A percentile compares a stretch with the other conserved stretches of the same genome.
phyloP scores from a whole-genome alignment of 305 asterid species.

The Fraxinus floribunda region DNA sequence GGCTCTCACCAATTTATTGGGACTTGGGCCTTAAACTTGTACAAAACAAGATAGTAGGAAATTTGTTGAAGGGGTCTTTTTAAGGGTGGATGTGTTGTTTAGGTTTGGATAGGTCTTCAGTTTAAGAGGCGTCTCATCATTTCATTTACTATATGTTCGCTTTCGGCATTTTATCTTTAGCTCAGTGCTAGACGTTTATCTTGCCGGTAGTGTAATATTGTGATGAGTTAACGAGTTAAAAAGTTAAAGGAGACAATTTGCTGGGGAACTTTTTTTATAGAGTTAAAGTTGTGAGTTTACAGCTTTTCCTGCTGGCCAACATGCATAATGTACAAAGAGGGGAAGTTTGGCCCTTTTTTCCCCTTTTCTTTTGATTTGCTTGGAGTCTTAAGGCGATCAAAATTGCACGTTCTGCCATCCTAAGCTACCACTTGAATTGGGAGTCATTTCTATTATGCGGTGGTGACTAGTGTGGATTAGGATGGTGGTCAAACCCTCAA shows the following conservation, averaged over 20 bases:
- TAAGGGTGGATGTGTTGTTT: neutral
- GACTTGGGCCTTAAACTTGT: neutral
- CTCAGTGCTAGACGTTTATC: neutral
- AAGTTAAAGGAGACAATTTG: neutral
- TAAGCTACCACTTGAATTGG: neutral
- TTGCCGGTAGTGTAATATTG: neutral
- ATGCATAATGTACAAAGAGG: neutral
- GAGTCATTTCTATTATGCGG: neutral
- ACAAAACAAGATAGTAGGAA: neutral
- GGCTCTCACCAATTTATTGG: neutral
- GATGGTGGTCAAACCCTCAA: neutral
- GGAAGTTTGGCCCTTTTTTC: neutral
- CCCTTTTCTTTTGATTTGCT: neutral
- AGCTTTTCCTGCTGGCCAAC: neutral
- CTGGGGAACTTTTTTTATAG: neutral
- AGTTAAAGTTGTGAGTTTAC: neutral
- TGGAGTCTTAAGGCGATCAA: neutral
- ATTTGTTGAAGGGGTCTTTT: neutral
- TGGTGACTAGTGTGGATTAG: neutral
- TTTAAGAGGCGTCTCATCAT: constrained; percentile 1
- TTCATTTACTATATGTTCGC: neutral
- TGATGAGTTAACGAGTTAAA: constrained; percentile 1
- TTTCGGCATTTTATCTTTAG: constrained; percentile 1
- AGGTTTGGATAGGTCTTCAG: neutral
- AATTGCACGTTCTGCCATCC: neutral